Percentiles rank a stretch among this genome's conserved stretches.
Conservation (phyloP, 768 basidiomycete genomes). For the Hysterangium stoloniferum region DNA sequence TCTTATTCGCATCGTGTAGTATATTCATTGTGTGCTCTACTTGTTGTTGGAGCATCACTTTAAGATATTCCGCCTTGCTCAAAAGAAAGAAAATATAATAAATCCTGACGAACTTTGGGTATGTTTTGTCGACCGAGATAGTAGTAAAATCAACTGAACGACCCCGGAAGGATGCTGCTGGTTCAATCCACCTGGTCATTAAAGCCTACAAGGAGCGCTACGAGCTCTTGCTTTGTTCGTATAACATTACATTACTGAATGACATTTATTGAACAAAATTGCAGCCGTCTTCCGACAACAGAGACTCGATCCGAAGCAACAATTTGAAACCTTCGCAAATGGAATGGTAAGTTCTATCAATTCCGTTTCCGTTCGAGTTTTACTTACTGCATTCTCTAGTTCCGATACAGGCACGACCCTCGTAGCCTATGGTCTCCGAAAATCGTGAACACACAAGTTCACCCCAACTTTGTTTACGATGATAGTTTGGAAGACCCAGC, state of each 20-base stretch:
- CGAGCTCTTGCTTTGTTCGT: slow-evolving; percentile 16
- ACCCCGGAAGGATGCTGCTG: slow-evolving; percentile 2
- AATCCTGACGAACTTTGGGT: slow-evolving; percentile 22
- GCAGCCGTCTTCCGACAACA: slow-evolving; percentile 20
- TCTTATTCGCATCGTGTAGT: slow-evolving; percentile 1
- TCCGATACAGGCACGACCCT: background rate
- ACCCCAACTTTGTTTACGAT: slow-evolving; percentile 18
- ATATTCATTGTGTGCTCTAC: slow-evolving; percentile 12
- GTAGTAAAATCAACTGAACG: background rate
- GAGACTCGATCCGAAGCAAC: slow-evolving; percentile 18
- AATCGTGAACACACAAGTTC: slow-evolving; percentile 12
- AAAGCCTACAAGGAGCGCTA: slow-evolving; percentile 17
- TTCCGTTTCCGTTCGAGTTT: too few relatives aligned
- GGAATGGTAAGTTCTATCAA: slow-evolving; percentile 24
- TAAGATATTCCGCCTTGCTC: slow-evolving; percentile 19
- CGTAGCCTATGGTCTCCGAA: background rate
- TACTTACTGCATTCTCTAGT: too few relatives aligned
- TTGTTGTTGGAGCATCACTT: slow-evolving; percentile 16
- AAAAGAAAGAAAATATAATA: slow-evolving; percentile 19
- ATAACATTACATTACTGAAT: too few relatives aligned
- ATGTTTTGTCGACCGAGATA: background rate
- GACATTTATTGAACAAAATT: background rate
- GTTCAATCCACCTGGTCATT: slow-evolving; percentile 1
- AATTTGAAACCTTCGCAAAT: slow-evolving; percentile 20
- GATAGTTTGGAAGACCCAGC: slow-evolving; percentile 16